Evolutionary conservation across 1,284 basidiomycete genomes (phyloP).

Genomic region (Puccinia horiana): DNA sequence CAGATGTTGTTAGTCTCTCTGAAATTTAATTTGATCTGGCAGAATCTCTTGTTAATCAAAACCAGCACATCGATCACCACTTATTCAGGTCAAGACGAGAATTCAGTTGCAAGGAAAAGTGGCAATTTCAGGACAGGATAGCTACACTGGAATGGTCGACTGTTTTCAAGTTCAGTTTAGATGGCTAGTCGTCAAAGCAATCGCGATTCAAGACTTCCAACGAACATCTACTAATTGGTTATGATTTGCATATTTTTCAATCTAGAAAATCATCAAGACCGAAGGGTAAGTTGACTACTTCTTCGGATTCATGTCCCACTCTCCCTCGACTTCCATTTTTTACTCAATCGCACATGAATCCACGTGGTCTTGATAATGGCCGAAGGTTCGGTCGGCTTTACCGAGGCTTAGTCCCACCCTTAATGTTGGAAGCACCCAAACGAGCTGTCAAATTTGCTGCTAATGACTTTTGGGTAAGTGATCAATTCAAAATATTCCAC

Average conservation of each 20-base stretch:
- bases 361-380: background rate
- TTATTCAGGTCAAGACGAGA: slow-evolving; percentile 77
- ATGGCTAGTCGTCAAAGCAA: background rate
- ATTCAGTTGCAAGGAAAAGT: slow-evolving; percentile 89
- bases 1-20: slow-evolving; percentile 50
- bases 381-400: slow-evolving; percentile 77
- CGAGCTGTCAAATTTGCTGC: slow-evolving; percentile 91
- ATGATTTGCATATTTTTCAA: background rate
- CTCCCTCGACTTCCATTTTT: background rate
- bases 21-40: background rate
- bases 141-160: slow-evolving; percentile 71
- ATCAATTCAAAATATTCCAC: background rate
- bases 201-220: background rate
- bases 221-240: background rate
- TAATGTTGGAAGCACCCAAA: slow-evolving; percentile 96
- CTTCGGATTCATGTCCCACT: slow-evolving; percentile 6
- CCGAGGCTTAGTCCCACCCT: slow-evolving; percentile 87
- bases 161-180: slow-evolving; percentile 65
- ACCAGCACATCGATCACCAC: slow-evolving; percentile 50
- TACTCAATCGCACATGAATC: background rate
- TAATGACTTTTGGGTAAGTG: slow-evolving; percentile 82
- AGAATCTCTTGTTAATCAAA: slow-evolving; percentile 55
- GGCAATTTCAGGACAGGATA: slow-evolving; percentile 62
- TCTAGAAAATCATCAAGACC: slow-evolving; percentile 44
- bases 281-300: slow-evolving; percentile 27